Base-by-base conservation (phyloP, 176 grass and related monocot species). In the Bonia amplexicaulis region DNA sequence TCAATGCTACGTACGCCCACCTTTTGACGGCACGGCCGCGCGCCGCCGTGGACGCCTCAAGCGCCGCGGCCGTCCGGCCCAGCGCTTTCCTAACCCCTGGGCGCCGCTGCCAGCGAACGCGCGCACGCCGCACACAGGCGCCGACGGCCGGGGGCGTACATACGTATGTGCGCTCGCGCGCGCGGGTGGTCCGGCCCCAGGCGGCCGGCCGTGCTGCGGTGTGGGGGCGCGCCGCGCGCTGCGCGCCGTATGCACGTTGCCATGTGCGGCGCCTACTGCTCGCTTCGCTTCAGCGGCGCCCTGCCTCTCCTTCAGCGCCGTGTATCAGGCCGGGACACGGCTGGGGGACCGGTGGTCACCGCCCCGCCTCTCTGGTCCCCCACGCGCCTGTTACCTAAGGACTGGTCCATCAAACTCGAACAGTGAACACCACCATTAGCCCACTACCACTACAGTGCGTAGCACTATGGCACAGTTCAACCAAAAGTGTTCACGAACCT, bases 201-300 rank as follows among this genome's bases (percentile, higher is more conserved):
- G n/a, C 26, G 49, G 15, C 72, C 31, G 55, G 15, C 61, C 2
- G 26, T 15, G 61, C 61, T 6, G 63, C 63, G 14, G 25, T 15
- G 61, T 33, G 52, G 55, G 74, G 74, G 9, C 20, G 57, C 71
- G 22, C 60, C 11, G 58, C 69, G 22, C 15, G 17, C 33, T 4
- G 16, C 20, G 63, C 10, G 68, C 48, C 40, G 23, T 27, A 20
- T 0, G 57, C 11, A 27, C 1, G 57, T 9, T 23, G 39, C 35
- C 61, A 80, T 64, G 61, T 66, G 60, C 46, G 81, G 81, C 48
- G 81, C 67, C 70, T 59, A 64, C 54, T 11, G 72, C 39, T 10
- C 55, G 5, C 37, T 12, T 20, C 44, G 20, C 39, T 25, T 25
- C 31, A 51, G 66, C 73, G 65, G 73, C 73, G 74, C 47, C 40